Percentiles rank a stretch among this genome's conserved stretches.
Conservation (phyloP, 768 basidiomycete species). For the Termitomyces sp. region DNA sequence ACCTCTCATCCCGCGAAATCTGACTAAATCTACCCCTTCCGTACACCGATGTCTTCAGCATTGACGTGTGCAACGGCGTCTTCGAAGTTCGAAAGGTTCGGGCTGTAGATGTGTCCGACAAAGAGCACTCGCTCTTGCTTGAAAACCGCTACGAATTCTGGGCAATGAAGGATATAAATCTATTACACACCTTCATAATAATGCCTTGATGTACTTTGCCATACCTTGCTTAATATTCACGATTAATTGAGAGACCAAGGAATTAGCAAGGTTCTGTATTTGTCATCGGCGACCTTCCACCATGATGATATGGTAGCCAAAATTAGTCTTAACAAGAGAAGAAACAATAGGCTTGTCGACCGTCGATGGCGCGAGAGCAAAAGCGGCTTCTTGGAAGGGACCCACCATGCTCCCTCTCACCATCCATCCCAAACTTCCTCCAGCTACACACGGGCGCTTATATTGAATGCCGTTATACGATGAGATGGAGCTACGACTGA, state of each 20-base stretch:
- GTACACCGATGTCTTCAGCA: too few relatives aligned
- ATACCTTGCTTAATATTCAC: background rate
- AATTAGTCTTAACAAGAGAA: constrained; percentile 75
- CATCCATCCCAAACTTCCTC: constrained; percentile 89
- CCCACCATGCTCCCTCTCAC: constrained; percentile 83
- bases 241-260: background rate
- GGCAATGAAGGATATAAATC: too few relatives aligned
- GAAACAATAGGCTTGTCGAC: constrained; percentile 76
- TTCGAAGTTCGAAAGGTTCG: too few relatives aligned
- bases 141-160: too few relatives aligned
- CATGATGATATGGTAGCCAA: constrained; percentile 91
- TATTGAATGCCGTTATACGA: background rate
- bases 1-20: too few relatives aligned
- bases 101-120: too few relatives aligned
- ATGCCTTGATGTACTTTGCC: background rate
- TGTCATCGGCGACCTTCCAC: constrained; percentile 73
- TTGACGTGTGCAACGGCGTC: too few relatives aligned
- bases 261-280: background rate
- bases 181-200: too few relatives aligned
- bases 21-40: too few relatives aligned
- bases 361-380: constrained; percentile 73
- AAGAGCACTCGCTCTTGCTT: too few relatives aligned
- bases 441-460: constrained; percentile 41
- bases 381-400: constrained; percentile 88
- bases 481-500: constrained; percentile 19